Conservation (phyloP, 202 grass and related monocot species). For the Schoenoplectus tabernaemontani region DNA sequence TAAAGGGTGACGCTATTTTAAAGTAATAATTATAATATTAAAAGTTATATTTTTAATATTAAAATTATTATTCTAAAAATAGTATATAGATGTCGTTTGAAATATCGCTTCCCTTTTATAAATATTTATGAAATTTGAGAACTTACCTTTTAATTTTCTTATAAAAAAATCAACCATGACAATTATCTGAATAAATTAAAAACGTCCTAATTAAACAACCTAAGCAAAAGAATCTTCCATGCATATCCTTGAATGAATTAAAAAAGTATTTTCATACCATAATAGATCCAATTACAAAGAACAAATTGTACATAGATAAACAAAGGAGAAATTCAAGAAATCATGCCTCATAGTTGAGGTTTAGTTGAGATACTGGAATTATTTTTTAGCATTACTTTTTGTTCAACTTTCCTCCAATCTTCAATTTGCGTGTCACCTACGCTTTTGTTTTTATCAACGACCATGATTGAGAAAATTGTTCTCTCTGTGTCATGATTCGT, state of each 20-base stretch:
- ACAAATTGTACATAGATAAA: not conserved
- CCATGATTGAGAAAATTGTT: not conserved
- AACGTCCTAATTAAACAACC: not conserved
- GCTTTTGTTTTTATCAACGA: not conserved
- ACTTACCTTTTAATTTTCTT: too few species aligned
- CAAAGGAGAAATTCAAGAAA: not conserved
- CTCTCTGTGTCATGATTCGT: not conserved
- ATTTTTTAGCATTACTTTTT: not conserved
- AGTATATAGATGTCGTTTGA: too few species aligned
- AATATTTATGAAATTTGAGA: too few species aligned
- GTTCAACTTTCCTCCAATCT: not conserved
- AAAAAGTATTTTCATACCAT: not conserved
- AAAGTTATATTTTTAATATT: too few species aligned
- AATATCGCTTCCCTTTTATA: too few species aligned
- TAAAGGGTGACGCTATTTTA: too few species aligned
- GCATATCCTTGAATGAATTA: too few species aligned
- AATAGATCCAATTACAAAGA: not conserved
- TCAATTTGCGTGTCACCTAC: conserved; percentile 1
- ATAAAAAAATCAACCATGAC: not conserved
- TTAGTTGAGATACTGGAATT: not conserved
- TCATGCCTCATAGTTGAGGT: conserved; percentile 2
- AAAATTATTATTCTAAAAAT: too few species aligned
- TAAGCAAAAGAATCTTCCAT: not conserved
- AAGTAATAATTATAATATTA: too few species aligned
- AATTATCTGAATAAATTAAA: not conserved